Evolutionary conservation across 441 rosid genomes (phyloP).

Genomic region (Biscutella laevigata): DNA sequence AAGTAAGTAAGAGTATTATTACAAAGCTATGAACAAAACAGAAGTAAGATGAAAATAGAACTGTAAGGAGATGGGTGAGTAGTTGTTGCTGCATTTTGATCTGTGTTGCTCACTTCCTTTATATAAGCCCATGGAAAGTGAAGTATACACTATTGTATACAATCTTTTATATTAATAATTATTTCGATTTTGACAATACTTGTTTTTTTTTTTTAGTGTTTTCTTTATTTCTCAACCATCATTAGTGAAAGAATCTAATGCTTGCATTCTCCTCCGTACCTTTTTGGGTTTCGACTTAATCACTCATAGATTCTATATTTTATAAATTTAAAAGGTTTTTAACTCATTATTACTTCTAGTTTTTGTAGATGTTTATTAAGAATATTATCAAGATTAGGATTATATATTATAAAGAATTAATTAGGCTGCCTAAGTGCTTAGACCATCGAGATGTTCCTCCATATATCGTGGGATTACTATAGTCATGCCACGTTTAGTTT

Average conservation of each 20-base stretch:
- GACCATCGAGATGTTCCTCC: conserved; percentile 14
- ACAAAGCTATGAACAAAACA: conserved; percentile 23
- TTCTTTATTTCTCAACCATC: conserved; percentile 26
- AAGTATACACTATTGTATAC: too few species aligned
- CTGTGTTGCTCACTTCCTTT: conserved; percentile 15
- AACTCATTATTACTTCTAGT: conserved; percentile 2
- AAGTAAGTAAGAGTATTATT: conserved; percentile 14
- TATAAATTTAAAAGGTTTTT: neutral
- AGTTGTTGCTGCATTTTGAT: conserved; percentile 24
- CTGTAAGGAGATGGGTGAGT: conserved; percentile 24
- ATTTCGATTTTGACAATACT: conserved; percentile 22
- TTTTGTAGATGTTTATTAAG: neutral
- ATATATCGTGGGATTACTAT: conserved; percentile 13
- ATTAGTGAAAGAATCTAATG: conserved; percentile 28
- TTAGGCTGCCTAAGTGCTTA: conserved; percentile 17
- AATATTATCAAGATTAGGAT: neutral
- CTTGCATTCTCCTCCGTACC: conserved; percentile 30
- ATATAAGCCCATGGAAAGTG: conserved; percentile 22
- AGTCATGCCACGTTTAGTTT: conserved; percentile 12
- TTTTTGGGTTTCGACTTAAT: conserved; percentile 19
- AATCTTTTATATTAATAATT: too few species aligned
- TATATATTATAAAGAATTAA: conserved; percentile 20
- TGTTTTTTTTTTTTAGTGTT: conserved; percentile 10
- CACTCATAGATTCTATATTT: neutral
- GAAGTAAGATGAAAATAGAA: conserved; percentile 18